A percentile compares a stretch with the other conserved stretches of the same genome.
phyloP scores from a whole-genome alignment of 257 asterid genomes.

The Penstemon davidsonii region DNA sequence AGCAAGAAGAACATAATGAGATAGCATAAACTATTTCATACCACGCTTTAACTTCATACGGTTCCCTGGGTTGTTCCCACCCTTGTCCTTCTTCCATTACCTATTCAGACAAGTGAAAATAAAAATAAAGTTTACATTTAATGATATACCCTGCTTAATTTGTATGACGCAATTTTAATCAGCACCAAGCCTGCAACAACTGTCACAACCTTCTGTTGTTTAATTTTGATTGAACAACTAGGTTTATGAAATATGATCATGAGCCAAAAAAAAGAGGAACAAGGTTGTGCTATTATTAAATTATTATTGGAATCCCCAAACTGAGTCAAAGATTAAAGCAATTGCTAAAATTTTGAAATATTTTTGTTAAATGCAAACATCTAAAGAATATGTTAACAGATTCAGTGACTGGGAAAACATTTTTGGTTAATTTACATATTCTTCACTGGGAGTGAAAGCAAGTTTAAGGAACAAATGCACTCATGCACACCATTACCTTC shows the following conservation, averaged over 20 bases:
- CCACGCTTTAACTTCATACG: constrained; percentile 92
- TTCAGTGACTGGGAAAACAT: background rate
- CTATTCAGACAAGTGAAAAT: constrained; percentile 44
- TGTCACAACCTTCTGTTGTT: background rate
- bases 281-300: background rate
- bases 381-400: background rate
- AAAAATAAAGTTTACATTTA: constrained; percentile 15
- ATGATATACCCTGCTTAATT: background rate
- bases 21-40: constrained; percentile 32
- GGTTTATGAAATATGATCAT: background rate
- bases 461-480: background rate
- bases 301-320: constrained; percentile 1
- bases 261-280: background rate
- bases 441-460: background rate
- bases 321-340: background rate
- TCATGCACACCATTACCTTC: constrained; percentile 59
- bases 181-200: constrained; percentile 9
- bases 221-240: background rate
- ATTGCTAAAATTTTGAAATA: background rate
- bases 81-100: constrained; percentile 84
- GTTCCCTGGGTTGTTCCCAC: constrained; percentile 98
- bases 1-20: constrained; percentile 24
- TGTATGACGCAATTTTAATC: background rate
- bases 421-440: background rate
- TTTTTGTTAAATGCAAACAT: background rate